Evolutionary conservation across 352 stramenopile species (phyloP), one percentile per base, ranked within the genome.

Genomic region (Peronospora belbahrii): DNA sequence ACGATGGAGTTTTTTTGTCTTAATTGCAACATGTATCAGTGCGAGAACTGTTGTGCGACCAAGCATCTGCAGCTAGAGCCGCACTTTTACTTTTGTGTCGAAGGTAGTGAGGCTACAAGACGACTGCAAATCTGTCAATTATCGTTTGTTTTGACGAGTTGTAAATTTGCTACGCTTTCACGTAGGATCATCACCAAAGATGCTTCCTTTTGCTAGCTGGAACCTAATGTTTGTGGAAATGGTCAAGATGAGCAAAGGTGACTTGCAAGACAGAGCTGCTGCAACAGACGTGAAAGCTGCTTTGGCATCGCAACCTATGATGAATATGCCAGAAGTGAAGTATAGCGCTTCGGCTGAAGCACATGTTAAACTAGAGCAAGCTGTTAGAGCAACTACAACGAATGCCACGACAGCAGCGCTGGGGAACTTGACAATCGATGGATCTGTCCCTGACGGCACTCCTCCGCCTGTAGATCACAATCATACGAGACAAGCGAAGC

Each of bases 71-170:
- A 62, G 14, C 18, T 41, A 19, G 56, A 59, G 14, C 27, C 28
- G 14, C 76, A 88, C 42, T 65, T 71, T n/a, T 82, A 65, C 53
- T 70, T 83, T 48, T 70, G 56, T 48, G 62, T 78, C 7, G 67
- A 85, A 71, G 76, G 75, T 81, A 40, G 2, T 36, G 25, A 23
- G 23, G 11, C 17, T 18, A 15, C 1, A 17, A 15, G 2, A 33
- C 28, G 6, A 35, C 5, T 35, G 0, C 18, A n/a, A 17, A 19
- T n/a, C 15, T 42, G 30, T 37, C n/a, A n/a, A 30, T 19, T 8
- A 5, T 8, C 2, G 31, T 19, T 2, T 35, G 7, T 32, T 5
- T 25, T 49, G 24, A 39, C 2, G 11, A n/a, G 37, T 48, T 6
- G 18, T 13, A 14, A 17, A n/a, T 24, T 4, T 40, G 8, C 17